Evolutionary conservation across 257 asterid genomes (phyloP).

Genomic region (Euphrasia confusa): DNA sequence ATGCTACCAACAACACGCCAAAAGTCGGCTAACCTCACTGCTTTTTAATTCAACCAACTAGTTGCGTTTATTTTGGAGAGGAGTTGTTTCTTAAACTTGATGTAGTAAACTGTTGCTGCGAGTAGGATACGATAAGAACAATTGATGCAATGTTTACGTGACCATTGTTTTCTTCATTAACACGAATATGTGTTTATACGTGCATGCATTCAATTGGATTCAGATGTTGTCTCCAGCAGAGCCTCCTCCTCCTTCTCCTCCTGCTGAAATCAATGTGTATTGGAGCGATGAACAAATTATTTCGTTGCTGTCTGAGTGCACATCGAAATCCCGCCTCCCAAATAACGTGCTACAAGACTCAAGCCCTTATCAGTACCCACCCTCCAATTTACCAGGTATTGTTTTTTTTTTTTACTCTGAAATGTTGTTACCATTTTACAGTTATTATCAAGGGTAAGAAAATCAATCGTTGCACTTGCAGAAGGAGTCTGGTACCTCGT

Average conservation of each 20-base stretch:
- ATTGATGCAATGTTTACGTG: too few relatives aligned
- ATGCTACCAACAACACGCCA: too few relatives aligned
- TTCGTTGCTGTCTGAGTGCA: constrained; percentile 27
- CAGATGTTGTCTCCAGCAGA: constrained; percentile 49
- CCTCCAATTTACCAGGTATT: constrained; percentile 3
- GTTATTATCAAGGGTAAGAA: neutral
- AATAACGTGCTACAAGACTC: constrained; percentile 35
- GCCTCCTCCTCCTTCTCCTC: constrained; percentile 14
- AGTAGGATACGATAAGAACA: too few relatives aligned
- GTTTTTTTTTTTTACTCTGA: neutral
- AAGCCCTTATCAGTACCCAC: constrained; percentile 20
- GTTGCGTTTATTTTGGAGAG: too few relatives aligned
- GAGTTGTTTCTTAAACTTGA: too few relatives aligned
- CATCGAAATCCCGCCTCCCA: constrained; percentile 44
- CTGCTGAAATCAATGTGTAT: constrained; percentile 21
- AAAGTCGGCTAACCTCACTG: too few relatives aligned
- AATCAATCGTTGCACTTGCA: neutral
- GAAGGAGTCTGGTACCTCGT: neutral
- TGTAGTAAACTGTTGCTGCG: too few relatives aligned
- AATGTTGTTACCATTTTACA: neutral
- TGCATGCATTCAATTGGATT: constrained; percentile 2
- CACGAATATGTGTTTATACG: too few relatives aligned
- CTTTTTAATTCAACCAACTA: too few relatives aligned
- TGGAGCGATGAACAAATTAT: constrained; percentile 43
- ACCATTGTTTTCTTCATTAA: too few relatives aligned